These are phyloP conservation scores for Rhipidocladum racemiflorum DNA, from an alignment of 176 grass and related monocot genomes.

Conservation along the genomic window DNA sequence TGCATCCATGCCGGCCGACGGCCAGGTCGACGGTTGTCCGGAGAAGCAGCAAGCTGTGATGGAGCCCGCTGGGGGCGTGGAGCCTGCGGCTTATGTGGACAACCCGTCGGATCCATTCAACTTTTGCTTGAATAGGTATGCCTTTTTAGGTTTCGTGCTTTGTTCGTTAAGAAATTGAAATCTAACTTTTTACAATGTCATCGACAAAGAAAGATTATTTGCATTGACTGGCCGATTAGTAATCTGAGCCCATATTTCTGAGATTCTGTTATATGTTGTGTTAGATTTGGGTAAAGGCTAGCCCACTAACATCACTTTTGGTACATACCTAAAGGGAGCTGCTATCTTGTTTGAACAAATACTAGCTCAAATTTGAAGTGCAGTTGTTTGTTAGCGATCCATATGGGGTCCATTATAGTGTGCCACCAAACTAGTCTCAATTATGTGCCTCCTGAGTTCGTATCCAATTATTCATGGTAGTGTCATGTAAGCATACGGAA, in stretches of 20 bases:
- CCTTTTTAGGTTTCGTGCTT: conserved; percentile 15
- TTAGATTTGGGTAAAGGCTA: conserved; percentile 18
- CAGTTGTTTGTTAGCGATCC: background rate
- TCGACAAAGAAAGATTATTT: background rate
- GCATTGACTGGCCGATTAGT: background rate
- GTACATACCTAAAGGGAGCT: background rate
- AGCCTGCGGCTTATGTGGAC: conserved; percentile 27
- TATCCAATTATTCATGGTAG: background rate
- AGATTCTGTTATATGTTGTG: conserved; percentile 23
- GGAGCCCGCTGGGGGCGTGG: conserved; percentile 21
- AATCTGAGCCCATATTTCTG: background rate
- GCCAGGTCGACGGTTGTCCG: conserved; percentile 26
- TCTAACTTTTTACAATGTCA: background rate
- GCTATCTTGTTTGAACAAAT: background rate
- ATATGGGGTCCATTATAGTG: background rate
- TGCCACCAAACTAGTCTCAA: background rate
- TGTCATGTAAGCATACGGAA: conserved; percentile 2
- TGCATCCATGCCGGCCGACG: conserved; percentile 24
- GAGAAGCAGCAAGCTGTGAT: conserved; percentile 51
- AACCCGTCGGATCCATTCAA: conserved; percentile 49
- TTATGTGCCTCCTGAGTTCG: background rate
- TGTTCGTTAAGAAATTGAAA: conserved; percentile 2
- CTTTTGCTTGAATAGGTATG: conserved; percentile 82
- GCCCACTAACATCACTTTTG: background rate
- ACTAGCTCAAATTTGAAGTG: background rate